Conservation (phyloP, 805 yeast species). For the Kregervanrija pseudodelftensis region DNA sequence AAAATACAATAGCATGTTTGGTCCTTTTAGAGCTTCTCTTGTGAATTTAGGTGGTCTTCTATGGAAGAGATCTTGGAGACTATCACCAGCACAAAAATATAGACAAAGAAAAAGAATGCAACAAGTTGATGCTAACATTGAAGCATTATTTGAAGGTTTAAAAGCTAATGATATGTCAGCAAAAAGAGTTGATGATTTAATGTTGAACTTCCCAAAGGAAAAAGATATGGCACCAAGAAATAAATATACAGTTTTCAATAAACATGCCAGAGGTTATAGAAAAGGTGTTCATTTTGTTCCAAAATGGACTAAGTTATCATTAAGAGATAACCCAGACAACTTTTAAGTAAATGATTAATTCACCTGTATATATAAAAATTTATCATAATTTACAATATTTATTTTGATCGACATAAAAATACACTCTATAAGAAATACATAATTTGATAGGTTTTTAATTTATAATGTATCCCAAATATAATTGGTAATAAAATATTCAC, state of each 20-base stretch:
- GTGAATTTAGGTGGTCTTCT: constrained; percentile 64
- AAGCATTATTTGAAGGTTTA: constrained; percentile 49
- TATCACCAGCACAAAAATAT: constrained; percentile 73
- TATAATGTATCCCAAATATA: constrained; percentile 67
- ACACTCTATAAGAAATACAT: not conserved
- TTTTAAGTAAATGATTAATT: constrained; percentile 31
- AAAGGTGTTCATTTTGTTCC: constrained; percentile 85
- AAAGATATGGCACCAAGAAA: constrained; percentile 71
- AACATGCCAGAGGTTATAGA: constrained; percentile 69
- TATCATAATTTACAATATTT: not conserved
- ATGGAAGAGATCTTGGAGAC: constrained; percentile 74
- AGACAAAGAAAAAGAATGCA: constrained; percentile 81
- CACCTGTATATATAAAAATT: constrained; percentile 3
- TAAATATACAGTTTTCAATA: constrained; percentile 82
- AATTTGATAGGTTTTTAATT: not conserved
- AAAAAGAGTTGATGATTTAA: constrained; percentile 30
- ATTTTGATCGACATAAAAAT: not conserved
- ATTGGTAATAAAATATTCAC: constrained; percentile 65
- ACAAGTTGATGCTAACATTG: constrained; percentile 73
- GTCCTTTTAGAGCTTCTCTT: constrained; percentile 60
- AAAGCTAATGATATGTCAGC: constrained; percentile 26
- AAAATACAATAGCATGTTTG: constrained; percentile 26
- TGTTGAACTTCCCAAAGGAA: constrained; percentile 65
- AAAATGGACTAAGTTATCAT: constrained; percentile 82
- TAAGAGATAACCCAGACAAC: constrained; percentile 72